Percentiles rank a stretch among this genome's conserved stretches.
Evolutionary conservation across 164 flowering plant genomes (phyloP).

Genomic region (Dillenia turbinata): DNA sequence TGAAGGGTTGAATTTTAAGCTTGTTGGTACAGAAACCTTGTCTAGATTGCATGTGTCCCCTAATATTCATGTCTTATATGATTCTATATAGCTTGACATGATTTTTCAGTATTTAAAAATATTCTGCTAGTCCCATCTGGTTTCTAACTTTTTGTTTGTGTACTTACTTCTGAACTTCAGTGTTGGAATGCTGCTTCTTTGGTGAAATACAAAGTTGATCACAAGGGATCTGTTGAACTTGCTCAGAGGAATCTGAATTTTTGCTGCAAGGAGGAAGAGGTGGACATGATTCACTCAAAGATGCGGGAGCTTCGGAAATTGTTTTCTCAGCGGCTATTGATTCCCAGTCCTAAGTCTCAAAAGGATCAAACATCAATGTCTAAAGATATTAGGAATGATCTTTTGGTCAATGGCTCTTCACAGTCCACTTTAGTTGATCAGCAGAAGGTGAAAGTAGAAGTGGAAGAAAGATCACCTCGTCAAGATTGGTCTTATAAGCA

Average conservation of each 20-base stretch:
- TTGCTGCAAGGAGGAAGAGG: constrained; percentile 57
- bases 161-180: constrained; percentile 25
- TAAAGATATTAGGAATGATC: constrained; percentile 6
- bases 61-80: neutral
- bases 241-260: constrained; percentile 52
- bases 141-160: neutral
- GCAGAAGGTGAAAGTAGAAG: constrained; percentile 22
- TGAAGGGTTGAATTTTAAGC: too few species aligned
- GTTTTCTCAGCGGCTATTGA: constrained; percentile 20
- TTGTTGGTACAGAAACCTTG: too few species aligned
- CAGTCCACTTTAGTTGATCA: constrained; percentile 1
- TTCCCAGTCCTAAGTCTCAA: constrained; percentile 6
- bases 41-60: neutral
- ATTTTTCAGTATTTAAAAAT: neutral
- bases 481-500: constrained; percentile 4
- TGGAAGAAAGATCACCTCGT: constrained; percentile 13
- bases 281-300: constrained; percentile 36
- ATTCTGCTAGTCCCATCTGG: neutral
- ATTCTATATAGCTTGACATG: neutral
- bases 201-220: constrained; percentile 42
- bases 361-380: constrained; percentile 5
- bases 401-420: constrained; percentile 3
- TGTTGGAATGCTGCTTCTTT: constrained; percentile 73
- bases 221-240: constrained; percentile 42
- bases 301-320: constrained; percentile 37